A percentile compares a stretch with the other conserved stretches of the same genome.
Conservation (phyloP, 1,284 basidiomycete species). For the Cryptococcus neoformans region DNA sequence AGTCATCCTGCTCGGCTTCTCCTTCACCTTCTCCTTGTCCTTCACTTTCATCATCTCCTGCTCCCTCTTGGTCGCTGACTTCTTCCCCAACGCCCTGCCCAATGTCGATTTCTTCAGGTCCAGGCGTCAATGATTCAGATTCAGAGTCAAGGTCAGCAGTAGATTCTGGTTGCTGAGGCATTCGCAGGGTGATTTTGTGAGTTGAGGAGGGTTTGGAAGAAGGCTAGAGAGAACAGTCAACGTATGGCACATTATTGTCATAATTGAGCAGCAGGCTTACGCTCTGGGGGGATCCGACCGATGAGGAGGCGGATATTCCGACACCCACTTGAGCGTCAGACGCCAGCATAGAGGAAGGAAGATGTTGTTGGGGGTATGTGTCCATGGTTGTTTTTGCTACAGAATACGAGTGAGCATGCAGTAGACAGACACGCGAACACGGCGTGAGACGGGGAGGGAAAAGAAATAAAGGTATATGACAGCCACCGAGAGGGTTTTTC, state of each 20-base stretch:
- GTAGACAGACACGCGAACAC: too few species aligned
- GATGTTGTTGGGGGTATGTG: constrained; percentile 11
- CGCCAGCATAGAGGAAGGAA: constrained; percentile 22
- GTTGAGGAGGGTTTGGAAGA: constrained; percentile 6
- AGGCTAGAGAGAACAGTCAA: neutral
- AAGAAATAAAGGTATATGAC: too few species aligned
- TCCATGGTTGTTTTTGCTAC: too few species aligned
- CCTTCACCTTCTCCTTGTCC: constrained; percentile 17
- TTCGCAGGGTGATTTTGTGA: constrained; percentile 12
- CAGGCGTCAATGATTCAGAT: constrained; percentile 25
- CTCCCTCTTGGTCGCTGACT: constrained; percentile 5
- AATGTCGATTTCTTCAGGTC: constrained; percentile 17
- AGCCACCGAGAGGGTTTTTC: too few species aligned
- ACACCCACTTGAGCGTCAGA: constrained; percentile 1
- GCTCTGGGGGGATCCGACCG: neutral
- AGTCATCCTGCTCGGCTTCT: constrained; percentile 13
- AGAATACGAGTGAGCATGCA: too few species aligned
- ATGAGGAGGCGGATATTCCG: neutral
- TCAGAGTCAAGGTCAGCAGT: constrained; percentile 3
- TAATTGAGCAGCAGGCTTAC: neutral
- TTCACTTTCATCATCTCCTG: constrained; percentile 3
- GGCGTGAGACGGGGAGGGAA: too few species aligned
- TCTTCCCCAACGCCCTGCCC: constrained; percentile 12
- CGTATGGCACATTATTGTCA: neutral
- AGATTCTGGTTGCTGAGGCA: constrained; percentile 6